Evolutionary conservation across 2,329 filamentous ascomycete genomes (phyloP), one percentile per base, ranked within the genome.

Genomic region (Ophiosphaerella narmari): DNA sequence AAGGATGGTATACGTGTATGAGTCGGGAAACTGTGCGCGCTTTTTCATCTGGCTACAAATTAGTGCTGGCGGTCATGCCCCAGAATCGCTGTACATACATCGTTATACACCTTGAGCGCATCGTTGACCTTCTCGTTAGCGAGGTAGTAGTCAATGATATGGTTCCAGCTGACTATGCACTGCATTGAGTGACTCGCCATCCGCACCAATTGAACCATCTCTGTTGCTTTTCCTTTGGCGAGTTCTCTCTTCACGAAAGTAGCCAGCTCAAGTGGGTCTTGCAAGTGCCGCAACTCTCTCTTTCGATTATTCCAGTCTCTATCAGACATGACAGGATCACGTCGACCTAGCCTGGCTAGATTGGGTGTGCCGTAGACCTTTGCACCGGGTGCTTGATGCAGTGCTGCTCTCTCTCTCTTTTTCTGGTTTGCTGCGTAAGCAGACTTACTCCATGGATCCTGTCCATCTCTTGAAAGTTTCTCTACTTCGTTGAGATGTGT

Each of bases 81-180:
- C 12, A 24, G 32, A 23, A 23, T 44, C 3, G 29, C 11, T 2
- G 21, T 33, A 51, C 78, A 55, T 72, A 89, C 88, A 72, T 97
- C 93, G 72, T 97, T 96, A 76, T 86, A 97, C n/a, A 91, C 78
- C 74, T 89, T 91, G 49, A 96, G 75, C 14, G 89, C 92, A 16
- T 78, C 75, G 52, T 80, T 80, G 31, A 91, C 72, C 43, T 80
- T 80, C 36, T 83, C 78, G 21, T 84, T 77, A 36, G 80, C 74
- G 70, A 97, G 75, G 54, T 84, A 78, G 71, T 91, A 85, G 49
- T 87, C 82, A 48, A 99, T 86, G 38, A 96, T 74, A 66, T 89
- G 84, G 73, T 97, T 97, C 92, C 93, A 99, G 50, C 88, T 86
- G 50, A 95, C 91, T 4, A 83, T 78, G 56, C 88, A 86, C 50